phyloP scores from a whole-genome alignment of 1,139 yeast species.

The Candida sp. region DNA sequence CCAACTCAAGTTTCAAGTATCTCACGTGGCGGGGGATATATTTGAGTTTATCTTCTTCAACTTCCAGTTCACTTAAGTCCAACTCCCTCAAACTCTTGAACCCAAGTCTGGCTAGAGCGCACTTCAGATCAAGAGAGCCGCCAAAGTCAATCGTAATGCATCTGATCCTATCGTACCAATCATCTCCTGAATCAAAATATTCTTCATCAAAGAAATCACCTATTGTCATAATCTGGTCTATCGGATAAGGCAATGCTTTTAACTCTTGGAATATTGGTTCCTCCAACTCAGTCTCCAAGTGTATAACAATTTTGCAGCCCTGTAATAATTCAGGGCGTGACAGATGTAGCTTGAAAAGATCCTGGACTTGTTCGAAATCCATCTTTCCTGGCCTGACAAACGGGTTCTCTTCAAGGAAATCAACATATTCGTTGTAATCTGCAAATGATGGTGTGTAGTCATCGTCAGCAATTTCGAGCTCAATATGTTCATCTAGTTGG shows the following conservation, averaged over 20 bases:
- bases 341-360: background rate
- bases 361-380: background rate
- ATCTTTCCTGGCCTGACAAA: background rate
- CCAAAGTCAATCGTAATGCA: too few species aligned
- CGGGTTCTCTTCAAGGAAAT: background rate
- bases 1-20: background rate
- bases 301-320: background rate
- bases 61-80: background rate
- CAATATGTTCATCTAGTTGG: too few species aligned
- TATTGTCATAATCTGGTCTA: background rate
- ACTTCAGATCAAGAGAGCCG: too few species aligned
- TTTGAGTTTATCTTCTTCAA: background rate
- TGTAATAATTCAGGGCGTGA: background rate
- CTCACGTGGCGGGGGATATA: background rate
- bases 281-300: background rate
- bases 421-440: background rate
- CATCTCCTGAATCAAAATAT: too few species aligned
- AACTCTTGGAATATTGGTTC: background rate
- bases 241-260: background rate
- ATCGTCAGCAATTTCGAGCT: too few species aligned
- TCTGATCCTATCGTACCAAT: too few species aligned
- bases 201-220: background rate
- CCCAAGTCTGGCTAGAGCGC: background rate
- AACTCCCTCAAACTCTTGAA: background rate
- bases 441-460: too few species aligned